Evolutionary conservation across 257 asterid species (phyloP).

Genomic region (Capsicum chinense): DNA sequence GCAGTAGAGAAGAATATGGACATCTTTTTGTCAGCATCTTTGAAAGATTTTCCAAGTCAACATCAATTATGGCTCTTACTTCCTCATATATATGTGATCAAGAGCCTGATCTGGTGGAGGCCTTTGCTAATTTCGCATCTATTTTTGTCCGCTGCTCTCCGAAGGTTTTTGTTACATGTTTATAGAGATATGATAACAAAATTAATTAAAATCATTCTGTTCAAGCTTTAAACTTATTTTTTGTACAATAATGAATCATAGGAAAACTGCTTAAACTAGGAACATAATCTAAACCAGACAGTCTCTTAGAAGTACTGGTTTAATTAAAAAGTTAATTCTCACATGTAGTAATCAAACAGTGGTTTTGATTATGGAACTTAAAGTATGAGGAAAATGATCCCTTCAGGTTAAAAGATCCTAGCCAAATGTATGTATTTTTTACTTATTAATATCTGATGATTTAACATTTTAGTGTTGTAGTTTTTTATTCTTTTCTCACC

Average conservation of each 20-base stretch:
- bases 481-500: neutral
- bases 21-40: conserved; percentile 70
- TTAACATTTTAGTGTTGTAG: neutral
- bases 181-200: conserved; percentile 13
- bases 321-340: conserved; percentile 5
- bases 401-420: conserved; percentile 11
- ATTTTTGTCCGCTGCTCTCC: conserved; percentile 70
- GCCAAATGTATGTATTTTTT: neutral
- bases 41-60: conserved; percentile 70
- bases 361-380: conserved; percentile 22
- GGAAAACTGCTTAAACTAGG: neutral
- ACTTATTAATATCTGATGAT: neutral
- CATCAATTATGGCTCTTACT: conserved; percentile 80
- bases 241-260: conserved; percentile 1
- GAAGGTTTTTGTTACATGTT: conserved; percentile 53
- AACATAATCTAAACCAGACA: neutral
- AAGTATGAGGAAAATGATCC: neutral
- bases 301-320: neutral
- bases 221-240: neutral
- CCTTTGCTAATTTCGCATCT: conserved; percentile 78
- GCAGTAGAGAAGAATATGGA: conserved; percentile 77
- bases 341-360: conserved; percentile 14
- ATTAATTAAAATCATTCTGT: conserved; percentile 15
- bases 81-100: conserved; percentile 93
- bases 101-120: conserved; percentile 95